These are phyloP conservation scores for Filosporella fistucella DNA, from an alignment of 495 filamentous ascomycete genomes.

Conservation along the genomic window DNA sequence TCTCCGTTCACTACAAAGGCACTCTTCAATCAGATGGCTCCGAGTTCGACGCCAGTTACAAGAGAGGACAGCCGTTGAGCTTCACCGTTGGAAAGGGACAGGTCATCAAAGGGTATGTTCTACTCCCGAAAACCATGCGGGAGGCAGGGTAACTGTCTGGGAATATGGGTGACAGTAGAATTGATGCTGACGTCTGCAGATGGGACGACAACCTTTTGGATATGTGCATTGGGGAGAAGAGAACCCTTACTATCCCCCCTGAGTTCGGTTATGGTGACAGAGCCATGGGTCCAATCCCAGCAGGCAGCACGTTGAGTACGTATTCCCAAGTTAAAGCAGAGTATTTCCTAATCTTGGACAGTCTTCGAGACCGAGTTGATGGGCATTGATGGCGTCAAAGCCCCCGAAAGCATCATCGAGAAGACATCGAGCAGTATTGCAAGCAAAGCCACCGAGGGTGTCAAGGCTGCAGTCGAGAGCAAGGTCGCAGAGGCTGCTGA, in stretches of 20 bases:
- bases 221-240: conserved; percentile 97
- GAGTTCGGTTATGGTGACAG: conserved; percentile 77
- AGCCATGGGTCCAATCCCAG: conserved; percentile 73
- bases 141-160: too few species aligned
- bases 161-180: too few species aligned
- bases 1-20: conserved; percentile 84
- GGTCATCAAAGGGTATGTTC: conserved; percentile 77
- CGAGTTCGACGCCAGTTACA: conserved; percentile 64
- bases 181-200: conserved; percentile 25
- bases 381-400: conserved; percentile 74
- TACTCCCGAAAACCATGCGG: too few species aligned
- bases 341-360: conserved; percentile 29
- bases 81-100: conserved; percentile 75
- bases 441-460: conserved; percentile 32
- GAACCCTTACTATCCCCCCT: conserved; percentile 87
- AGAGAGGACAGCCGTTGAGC: conserved; percentile 66
- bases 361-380: conserved; percentile 93
- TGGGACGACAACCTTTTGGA: conserved; percentile 91
- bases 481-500: conserved; percentile 39
- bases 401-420: conserved; percentile 43
- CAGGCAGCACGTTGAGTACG: conserved; percentile 65
- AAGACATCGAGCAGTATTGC: conserved; percentile 40
- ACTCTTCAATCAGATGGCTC: conserved; percentile 54
- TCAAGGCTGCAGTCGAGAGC: conserved; percentile 39
- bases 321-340: conserved; percentile 13